phyloP scores from a whole-genome alignment of 2,329 filamentous ascomycete species.

The Aspergillus tamarii region DNA sequence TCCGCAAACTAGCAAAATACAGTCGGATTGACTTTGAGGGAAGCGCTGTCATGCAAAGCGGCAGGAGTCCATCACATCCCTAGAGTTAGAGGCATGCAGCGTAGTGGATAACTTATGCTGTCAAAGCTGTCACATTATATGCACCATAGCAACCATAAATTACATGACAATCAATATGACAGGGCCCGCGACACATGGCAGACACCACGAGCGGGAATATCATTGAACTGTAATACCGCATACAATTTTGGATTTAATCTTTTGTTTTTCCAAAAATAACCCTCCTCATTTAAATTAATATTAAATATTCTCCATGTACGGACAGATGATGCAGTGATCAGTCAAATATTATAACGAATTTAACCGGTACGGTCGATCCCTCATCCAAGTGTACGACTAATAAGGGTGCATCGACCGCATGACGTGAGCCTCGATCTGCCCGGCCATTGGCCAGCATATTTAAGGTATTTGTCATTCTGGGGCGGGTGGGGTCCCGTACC shows the following conservation, averaged over 20 bases:
- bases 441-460: constrained; percentile 21
- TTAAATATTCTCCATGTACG: not conserved
- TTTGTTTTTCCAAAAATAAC: not conserved
- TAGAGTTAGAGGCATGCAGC: not conserved
- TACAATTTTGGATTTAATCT: not conserved
- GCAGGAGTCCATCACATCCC: constrained; percentile 4
- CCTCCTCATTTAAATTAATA: not conserved
- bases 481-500: constrained; percentile 7
- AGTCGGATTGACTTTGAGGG: not conserved
- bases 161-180: not conserved
- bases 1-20: not conserved
- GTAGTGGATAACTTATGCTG: not conserved
- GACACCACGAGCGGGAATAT: not conserved
- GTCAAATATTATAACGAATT: not conserved
- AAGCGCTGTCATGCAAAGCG: constrained; percentile 10
- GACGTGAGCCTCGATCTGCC: constrained; percentile 17
- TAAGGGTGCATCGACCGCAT: constrained; percentile 11
- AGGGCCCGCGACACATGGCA: not conserved
- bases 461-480: constrained; percentile 32
- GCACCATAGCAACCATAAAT: constrained; percentile 1
- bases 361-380: not conserved
- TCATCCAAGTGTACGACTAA: not conserved
- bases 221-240: not conserved
- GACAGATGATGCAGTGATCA: not conserved
- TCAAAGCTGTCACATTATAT: constrained; percentile 12